Conservation (phyloP, 345 rosid species). For the Populus alba region DNA sequence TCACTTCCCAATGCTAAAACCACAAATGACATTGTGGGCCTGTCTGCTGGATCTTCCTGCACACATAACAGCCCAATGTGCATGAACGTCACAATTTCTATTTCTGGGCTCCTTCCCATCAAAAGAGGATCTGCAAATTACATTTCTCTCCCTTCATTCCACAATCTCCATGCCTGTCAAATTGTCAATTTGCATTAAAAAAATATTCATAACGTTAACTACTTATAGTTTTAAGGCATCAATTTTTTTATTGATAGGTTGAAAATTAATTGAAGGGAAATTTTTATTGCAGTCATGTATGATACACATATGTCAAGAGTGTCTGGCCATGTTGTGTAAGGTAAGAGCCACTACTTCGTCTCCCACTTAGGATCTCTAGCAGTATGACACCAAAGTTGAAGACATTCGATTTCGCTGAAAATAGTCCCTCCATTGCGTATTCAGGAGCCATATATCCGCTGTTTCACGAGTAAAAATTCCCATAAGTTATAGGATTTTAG, state of each 20-base stretch:
- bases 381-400: conserved; percentile 30
- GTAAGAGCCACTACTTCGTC: conserved; percentile 12
- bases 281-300: not conserved
- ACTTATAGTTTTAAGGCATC: not conserved
- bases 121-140: not conserved
- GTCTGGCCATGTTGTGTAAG: conserved; percentile 3
- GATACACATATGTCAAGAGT: conserved; percentile 7
- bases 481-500: not conserved
- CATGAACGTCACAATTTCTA: not conserved
- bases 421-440: conserved; percentile 33
- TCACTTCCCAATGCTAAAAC: not conserved
- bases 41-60: not conserved
- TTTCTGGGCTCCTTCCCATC: not conserved
- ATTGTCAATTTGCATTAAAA: not conserved
- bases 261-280: not conserved
- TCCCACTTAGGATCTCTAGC: conserved; percentile 31
- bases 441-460: conserved; percentile 23
- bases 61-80: not conserved
- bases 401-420: conserved; percentile 27
- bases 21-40: conserved; percentile 2
- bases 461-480: not conserved
- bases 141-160: not conserved
- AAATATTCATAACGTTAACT: not conserved
- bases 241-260: too few relatives aligned
- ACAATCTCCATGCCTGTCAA: not conserved